Percentiles rank a stretch among this genome's conserved stretches.
Conservation (phyloP, 768 basidiomycete species). For the Rhodosporidiobolus sp. region DNA sequence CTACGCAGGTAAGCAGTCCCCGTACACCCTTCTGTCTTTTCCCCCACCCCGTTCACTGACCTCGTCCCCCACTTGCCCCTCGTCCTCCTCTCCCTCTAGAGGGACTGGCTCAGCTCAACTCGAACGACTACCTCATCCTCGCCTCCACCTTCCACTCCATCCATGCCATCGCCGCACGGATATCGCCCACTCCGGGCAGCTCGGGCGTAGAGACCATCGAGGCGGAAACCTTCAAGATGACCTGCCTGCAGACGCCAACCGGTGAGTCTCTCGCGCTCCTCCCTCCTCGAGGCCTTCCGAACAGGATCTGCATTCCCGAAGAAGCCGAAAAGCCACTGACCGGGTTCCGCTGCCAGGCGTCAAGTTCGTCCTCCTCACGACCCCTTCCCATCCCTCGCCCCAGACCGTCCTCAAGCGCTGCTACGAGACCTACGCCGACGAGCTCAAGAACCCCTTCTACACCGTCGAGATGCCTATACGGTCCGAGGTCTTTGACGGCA, state of each 20-base stretch:
- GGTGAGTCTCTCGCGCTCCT: constrained; percentile 55
- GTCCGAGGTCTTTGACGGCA: constrained; percentile 75
- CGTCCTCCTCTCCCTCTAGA: constrained; percentile 55
- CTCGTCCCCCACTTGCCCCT: background rate
- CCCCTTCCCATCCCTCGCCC: constrained; percentile 62
- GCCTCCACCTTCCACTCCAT: constrained; percentile 97
- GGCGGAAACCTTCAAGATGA: constrained; percentile 91
- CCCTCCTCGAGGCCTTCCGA: background rate
- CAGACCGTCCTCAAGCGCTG: constrained; percentile 73
- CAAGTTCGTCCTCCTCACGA: constrained; percentile 90
- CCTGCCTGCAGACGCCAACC: constrained; percentile 80
- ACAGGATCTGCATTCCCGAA: too few relatives aligned
- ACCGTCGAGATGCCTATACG: constrained; percentile 99
- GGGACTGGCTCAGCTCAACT: constrained; percentile 81
- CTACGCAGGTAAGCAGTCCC: constrained; percentile 66
- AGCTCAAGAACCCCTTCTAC: constrained; percentile 99
- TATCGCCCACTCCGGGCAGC: constrained; percentile 69
- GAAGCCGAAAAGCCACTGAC: too few relatives aligned
- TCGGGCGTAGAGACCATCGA: constrained; percentile 95
- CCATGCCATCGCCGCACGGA: constrained; percentile 91
- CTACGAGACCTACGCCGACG: constrained; percentile 90
- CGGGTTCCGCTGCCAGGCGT: constrained; percentile 60
- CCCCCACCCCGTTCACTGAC: background rate
- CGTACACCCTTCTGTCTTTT: background rate
- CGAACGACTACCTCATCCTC: constrained; percentile 91